Base-by-base conservation (phyloP, 495 filamentous ascomycete species). In the Annulohypoxylon bovei region DNA sequence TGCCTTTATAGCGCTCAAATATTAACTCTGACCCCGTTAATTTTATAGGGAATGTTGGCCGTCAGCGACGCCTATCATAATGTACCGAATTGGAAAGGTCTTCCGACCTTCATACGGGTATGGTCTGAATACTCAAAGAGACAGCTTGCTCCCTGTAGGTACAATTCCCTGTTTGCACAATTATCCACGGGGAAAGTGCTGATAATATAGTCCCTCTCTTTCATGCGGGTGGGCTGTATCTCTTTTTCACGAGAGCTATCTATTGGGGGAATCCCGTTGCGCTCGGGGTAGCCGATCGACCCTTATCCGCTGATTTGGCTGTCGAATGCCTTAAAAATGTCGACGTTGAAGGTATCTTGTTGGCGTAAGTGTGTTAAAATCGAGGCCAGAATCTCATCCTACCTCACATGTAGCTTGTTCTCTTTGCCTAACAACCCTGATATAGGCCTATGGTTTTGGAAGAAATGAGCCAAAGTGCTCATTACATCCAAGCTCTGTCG, bases 391-490 rank as follows among this genome's bases (percentile, higher is more conserved):
- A 37, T 12, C 2, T 37, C 2, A 4, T 37, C 33, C 4, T 6
- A 12, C 33, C 9, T 37, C 33, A 8, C 30, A 8, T 8, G 33
- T 32, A 32, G 8, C 30, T 32, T 32, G 30, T 8, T 4, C 8
- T 32, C 30, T 32, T 32, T 4, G n/a, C n/a, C 30, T 32, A 4
- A 32, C 30, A 32, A 4, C 30, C 4, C 30, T 32, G 4, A 32
- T 8, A 32, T 32, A 32, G 30, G 30, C 30, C 30, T 32, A 32
- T 32, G 4, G 77, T 83, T 35, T 44, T 83, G 16, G 82, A 84
- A 46, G 80, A 83, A 6, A 63, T 85, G 58, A 78, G 76, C 32
- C 75, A 79, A 42, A 63, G 23, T 11, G 68, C 80, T 0, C 64
- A 74, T 1, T 53, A 70, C 47, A 65, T 83, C 1, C 42, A 68